These are phyloP conservation scores for Stemphylium lycopersici DNA, from an alignment of 2,329 filamentous ascomycete genomes.

Conservation along the genomic window DNA sequence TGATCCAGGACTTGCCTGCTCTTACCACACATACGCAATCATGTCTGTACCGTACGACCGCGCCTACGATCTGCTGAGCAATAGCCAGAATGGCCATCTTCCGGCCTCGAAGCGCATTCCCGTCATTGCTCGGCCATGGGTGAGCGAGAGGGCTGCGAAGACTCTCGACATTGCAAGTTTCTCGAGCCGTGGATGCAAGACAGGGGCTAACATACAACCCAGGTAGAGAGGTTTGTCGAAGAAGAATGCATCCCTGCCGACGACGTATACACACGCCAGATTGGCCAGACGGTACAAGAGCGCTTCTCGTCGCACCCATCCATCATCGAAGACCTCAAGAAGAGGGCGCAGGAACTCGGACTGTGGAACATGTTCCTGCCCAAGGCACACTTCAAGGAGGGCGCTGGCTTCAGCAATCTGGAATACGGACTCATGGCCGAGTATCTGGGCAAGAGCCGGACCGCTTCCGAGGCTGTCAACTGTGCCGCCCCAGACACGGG, in stretches of 20 bases:
- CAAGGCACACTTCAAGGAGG: slow-evolving; percentile 93
- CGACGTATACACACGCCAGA: slow-evolving; percentile 76
- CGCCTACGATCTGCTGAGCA: slow-evolving; percentile 38
- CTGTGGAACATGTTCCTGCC: slow-evolving; percentile 99
- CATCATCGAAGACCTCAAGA: slow-evolving; percentile 88
- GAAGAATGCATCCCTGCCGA: slow-evolving; percentile 84
- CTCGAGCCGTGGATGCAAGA: not conserved
- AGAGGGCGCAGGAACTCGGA: slow-evolving; percentile 78
- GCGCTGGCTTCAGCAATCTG: slow-evolving; percentile 90
- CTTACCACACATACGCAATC: slow-evolving; percentile 7
- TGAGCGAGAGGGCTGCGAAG: slow-evolving; percentile 84
- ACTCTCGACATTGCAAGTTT: slow-evolving; percentile 72
- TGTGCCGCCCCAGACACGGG: slow-evolving; percentile 91
- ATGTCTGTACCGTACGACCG: slow-evolving; percentile 42
- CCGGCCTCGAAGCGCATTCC: slow-evolving; percentile 64
- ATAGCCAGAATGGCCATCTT: slow-evolving; percentile 46
- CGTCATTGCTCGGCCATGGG: slow-evolving; percentile 64
- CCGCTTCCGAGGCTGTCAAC: slow-evolving; percentile 77
- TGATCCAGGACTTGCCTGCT: not conserved
- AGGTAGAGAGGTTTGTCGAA: slow-evolving; percentile 94
- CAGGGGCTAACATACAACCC: not conserved
- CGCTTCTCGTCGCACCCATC: slow-evolving; percentile 81
- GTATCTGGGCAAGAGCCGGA: slow-evolving; percentile 83
- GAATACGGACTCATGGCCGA: slow-evolving; percentile 99
- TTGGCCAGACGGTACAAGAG: slow-evolving; percentile 70